Conservation (phyloP, 805 yeast species). For the Kregervanrija delftensis region DNA sequence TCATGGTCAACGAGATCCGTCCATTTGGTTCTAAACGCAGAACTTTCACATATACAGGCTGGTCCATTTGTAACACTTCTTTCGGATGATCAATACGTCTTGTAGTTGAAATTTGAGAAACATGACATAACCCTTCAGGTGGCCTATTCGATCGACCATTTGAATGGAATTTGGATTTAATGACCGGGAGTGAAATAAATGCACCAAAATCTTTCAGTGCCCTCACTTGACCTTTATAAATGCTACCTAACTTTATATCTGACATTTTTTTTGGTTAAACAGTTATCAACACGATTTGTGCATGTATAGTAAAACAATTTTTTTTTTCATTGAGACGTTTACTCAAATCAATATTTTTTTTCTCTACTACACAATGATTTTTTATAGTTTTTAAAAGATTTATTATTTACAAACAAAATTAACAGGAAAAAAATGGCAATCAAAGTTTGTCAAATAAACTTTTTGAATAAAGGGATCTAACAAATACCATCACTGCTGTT, state of each 20-base stretch:
- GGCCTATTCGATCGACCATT: background rate
- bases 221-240: slow-evolving; percentile 57
- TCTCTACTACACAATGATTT: no score
- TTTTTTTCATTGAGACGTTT: no score
- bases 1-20: slow-evolving; percentile 58
- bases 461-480: slow-evolving; percentile 6
- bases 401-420: background rate
- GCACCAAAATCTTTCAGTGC: slow-evolving; percentile 70
- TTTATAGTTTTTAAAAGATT: no score
- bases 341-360: no score
- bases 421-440: no score
- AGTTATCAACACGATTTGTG: no score
- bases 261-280: slow-evolving; percentile 1
- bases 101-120: slow-evolving; percentile 53
- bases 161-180: no score
- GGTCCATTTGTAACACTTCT: slow-evolving; percentile 50
- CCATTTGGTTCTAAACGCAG: slow-evolving; percentile 33
- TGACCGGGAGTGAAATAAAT: slow-evolving; percentile 47
- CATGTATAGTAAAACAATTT: background rate
- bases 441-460: background rate
- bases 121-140: slow-evolving; percentile 66
- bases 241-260: slow-evolving; percentile 26
- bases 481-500: slow-evolving; percentile 3
- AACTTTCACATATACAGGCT: slow-evolving; percentile 61
- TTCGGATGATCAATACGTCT: slow-evolving; percentile 48